Conservation (phyloP, 2,329 filamentous ascomycete species). For the Nannizzia gypsea region DNA sequence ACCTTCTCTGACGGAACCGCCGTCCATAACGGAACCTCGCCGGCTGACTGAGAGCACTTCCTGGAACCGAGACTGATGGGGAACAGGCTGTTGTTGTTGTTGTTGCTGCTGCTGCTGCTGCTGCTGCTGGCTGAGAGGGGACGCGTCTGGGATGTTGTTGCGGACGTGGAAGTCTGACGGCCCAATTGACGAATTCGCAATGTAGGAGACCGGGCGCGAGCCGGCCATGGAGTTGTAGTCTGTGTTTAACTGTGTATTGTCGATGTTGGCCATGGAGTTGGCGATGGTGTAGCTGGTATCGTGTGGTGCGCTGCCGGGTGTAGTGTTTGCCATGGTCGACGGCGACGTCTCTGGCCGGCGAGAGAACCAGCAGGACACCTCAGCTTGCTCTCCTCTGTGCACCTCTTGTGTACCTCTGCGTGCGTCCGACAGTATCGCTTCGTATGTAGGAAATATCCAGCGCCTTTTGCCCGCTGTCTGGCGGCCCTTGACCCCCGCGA, state of each 20-base stretch:
- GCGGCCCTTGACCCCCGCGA: background rate
- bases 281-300: conserved; percentile 22
- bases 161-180: conserved; percentile 29
- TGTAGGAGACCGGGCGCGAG: conserved; percentile 33
- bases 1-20: conserved; percentile 7
- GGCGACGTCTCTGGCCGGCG: background rate
- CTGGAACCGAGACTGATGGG: conserved; percentile 29
- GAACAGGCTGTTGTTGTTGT: background rate
- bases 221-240: conserved; percentile 24
- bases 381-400: background rate
- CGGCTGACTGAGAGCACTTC: conserved; percentile 28
- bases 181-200: conserved; percentile 22
- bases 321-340: conserved; percentile 18
- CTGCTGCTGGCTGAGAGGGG: conserved; percentile 12
- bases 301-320: conserved; percentile 30
- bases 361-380: background rate
- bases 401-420: background rate
- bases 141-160: conserved; percentile 22
- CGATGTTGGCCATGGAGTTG: conserved; percentile 20
- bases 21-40: conserved; percentile 23
- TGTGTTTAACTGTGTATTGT: conserved; percentile 22
- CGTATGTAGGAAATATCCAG: background rate
- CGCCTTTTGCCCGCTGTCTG: background rate
- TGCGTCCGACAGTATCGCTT: background rate
- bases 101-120: no score